Percentiles rank a stretch among this genome's conserved stretches.
Evolutionary conservation across 2,329 filamentous ascomycete genomes (phyloP).

Genomic region (Neofusicoccum parvum): DNA sequence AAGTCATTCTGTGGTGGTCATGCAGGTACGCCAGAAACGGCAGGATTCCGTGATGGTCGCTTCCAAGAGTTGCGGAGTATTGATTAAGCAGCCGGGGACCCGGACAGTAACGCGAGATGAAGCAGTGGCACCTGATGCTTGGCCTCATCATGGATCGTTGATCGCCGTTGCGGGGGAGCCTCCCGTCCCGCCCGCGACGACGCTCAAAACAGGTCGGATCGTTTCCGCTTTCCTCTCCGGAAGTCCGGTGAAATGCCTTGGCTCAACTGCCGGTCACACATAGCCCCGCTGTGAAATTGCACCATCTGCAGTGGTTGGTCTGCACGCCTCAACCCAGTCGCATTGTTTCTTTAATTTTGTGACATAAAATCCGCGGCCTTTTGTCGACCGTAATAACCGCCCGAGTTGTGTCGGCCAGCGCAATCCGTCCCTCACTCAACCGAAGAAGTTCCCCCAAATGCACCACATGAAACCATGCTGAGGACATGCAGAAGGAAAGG

Average conservation of each 20-base stretch:
- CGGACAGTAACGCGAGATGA: not conserved
- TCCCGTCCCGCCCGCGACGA: not conserved
- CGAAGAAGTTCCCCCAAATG: slow-evolving; percentile 21
- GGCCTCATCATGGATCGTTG: slow-evolving; percentile 16
- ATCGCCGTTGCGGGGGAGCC: not conserved
- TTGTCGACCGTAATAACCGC: slow-evolving; percentile 12
- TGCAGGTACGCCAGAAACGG: slow-evolving; percentile 15
- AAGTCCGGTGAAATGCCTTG: not conserved
- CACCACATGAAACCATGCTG: slow-evolving; percentile 27
- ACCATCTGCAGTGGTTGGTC: not conserved
- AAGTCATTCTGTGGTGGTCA: slow-evolving; percentile 11
- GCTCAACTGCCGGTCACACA: not conserved
- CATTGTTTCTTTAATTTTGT: slow-evolving; percentile 22
- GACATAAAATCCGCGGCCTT: slow-evolving; percentile 17
- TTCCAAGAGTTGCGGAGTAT: not conserved
- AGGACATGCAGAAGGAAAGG: slow-evolving; percentile 45
- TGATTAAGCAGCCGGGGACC: not conserved
- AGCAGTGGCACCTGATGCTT: slow-evolving; percentile 6
- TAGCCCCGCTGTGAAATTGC: not conserved
- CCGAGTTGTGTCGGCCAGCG: slow-evolving; percentile 2
- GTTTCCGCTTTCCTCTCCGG: not conserved
- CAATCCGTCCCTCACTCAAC: slow-evolving; percentile 17
- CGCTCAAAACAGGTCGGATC: not conserved
- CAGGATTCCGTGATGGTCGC: not conserved
- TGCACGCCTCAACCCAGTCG: slow-evolving; percentile 23